Evolutionary conservation across 495 filamentous ascomycete genomes (phyloP).

Genomic region (Letharia columbiana): DNA sequence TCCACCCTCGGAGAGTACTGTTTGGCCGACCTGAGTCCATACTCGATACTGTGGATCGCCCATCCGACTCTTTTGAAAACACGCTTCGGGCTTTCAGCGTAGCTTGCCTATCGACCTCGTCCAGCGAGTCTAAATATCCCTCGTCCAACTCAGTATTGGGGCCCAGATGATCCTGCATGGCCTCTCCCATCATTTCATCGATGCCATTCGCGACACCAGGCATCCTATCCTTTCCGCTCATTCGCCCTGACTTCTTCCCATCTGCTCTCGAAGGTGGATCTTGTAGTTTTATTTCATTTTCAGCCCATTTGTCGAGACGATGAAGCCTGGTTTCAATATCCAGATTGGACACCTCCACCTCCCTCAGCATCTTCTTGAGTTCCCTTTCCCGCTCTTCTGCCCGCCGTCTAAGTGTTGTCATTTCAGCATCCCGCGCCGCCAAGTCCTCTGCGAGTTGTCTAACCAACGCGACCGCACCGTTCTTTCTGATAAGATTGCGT

Average conservation of each 20-base stretch:
- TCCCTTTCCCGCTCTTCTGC: constrained; percentile 80
- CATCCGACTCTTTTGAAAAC: constrained; percentile 29
- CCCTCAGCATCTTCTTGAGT: constrained; percentile 77
- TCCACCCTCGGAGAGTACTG: constrained; percentile 61
- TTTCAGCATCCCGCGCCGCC: constrained; percentile 76
- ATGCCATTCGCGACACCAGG: constrained; percentile 34
- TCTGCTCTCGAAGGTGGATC: constrained; percentile 3
- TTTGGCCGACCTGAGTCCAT: constrained; percentile 26
- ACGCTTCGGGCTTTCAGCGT: constrained; percentile 38
- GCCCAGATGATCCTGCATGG: constrained; percentile 51
- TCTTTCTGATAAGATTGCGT: constrained; percentile 59
- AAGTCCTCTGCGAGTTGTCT: constrained; percentile 80
- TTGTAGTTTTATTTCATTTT: constrained; percentile 6
- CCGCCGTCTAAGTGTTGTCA: constrained; percentile 59
- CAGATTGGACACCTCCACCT: constrained; percentile 79
- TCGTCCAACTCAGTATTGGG: constrained; percentile 39
- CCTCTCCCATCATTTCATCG: constrained; percentile 51
- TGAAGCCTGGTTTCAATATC: constrained; percentile 80
- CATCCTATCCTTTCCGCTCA: constrained; percentile 21
- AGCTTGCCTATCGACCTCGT: constrained; percentile 34
- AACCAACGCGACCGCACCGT: constrained; percentile 68
- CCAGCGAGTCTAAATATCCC: constrained; percentile 33
- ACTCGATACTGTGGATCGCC: constrained; percentile 22
- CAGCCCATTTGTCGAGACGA: constrained; percentile 46
- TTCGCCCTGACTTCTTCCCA: constrained; percentile 20